Base-by-base conservation (phyloP, 345 rosid species). In the Salix exigua region DNA sequence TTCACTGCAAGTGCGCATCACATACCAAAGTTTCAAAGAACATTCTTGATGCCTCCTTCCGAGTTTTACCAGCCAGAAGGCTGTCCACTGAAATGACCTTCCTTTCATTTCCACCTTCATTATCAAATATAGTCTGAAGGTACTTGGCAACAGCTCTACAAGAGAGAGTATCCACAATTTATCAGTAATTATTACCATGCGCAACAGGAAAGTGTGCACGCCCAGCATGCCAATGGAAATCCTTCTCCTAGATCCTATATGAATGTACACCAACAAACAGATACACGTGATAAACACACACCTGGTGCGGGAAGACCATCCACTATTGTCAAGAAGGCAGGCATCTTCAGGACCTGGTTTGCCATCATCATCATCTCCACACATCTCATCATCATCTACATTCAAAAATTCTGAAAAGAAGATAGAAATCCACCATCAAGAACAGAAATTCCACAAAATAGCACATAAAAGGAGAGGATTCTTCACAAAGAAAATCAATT, bases 271-370 rank as follows among this genome's bases (percentile, higher is more conserved):
- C 12, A n/a, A 58, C 68, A 35, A 31, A 18, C 21, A 6, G 23
- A 35, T 66, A 18, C 23, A 30, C 35, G 23, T 6, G 35, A 46
- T 42, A 28, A 33, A 55, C 37, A 19, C 84, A 70, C 50, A 96
- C 99, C 98, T 96, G 64, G 99, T 92, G 71, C 97, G 98, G 74
- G 97, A 89, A 83, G 99, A 96, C 99, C 99, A 96, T 33, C 99
- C 97, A 84, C 87, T 92, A 74, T 94, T 96, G 74, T 93, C 99
- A 58, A 90, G 87, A 83, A 93, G 85, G 74, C 75, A 85, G 72
- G 88, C 70, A 40, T 91, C 95, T 68, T 93, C 94, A 72, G 81
- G 82, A 61, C 79, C 64, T 6, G 83, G 88, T 84, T 83, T 80
- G 48, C 81, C 89, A 70, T 88, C 88, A 31, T 89, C 89, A 66